Conservation (phyloP, 2,329 filamentous ascomycete species). For the Botrytis pseudocinerea region DNA sequence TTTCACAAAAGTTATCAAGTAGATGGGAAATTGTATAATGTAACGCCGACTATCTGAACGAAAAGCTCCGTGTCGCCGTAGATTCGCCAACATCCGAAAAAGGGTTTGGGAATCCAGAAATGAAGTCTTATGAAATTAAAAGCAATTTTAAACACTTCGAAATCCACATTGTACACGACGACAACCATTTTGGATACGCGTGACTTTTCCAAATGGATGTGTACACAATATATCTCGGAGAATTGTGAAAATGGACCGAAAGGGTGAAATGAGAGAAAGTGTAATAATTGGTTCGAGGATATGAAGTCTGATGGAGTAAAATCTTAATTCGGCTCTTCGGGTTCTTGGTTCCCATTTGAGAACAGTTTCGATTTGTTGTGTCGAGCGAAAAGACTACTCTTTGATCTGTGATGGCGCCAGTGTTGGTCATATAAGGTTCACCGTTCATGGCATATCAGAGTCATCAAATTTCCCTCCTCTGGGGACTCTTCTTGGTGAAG, state of each 20-base stretch:
- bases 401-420: not conserved
- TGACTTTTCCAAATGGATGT: not conserved
- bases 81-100: not conserved
- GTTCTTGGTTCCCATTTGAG: not conserved
- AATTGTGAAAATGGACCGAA: not conserved
- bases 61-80: not conserved
- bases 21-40: not conserved
- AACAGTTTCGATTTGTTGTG: not conserved
- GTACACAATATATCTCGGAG: not conserved
- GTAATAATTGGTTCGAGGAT: not conserved
- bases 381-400: not conserved
- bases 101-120: not conserved
- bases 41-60: not conserved
- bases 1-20: not conserved
- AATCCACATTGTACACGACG: constrained; percentile 1
- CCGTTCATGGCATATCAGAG: not conserved
- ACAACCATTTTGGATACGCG: not conserved
- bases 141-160: not conserved
- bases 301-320: not conserved
- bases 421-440: not conserved
- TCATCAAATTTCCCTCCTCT: not conserved
- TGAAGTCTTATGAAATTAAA: not conserved
- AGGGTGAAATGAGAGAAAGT: constrained; percentile 6
- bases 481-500: not conserved
- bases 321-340: not conserved